phyloP scores from a whole-genome alignment of 169 alveolate species.

The Pseudocohnilembus persalinus region DNA sequence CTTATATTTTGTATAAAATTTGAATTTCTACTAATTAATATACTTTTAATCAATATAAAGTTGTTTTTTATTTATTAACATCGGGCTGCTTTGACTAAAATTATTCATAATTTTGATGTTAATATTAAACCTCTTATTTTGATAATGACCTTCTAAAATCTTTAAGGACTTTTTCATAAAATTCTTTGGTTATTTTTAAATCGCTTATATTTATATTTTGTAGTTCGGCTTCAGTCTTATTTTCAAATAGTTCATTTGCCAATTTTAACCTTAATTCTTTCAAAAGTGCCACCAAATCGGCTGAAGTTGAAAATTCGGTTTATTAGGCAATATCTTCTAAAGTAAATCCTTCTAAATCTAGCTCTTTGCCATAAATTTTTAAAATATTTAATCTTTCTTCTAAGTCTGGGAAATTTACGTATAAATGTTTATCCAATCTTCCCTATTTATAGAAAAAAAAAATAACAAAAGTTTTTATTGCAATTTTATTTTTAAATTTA shows the following conservation, averaged over 20 bases:
- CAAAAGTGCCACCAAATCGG: slow-evolving; percentile 61
- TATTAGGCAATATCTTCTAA: slow-evolving; percentile 26
- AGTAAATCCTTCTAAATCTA: slow-evolving; percentile 32
- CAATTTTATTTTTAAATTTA: not conserved
- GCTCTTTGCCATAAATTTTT: slow-evolving; percentile 47
- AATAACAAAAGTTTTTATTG: too few species aligned
- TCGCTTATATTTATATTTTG: not conserved
- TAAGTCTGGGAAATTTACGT: slow-evolving; percentile 46
- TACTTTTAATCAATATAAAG: not conserved
- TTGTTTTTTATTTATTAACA: not conserved
- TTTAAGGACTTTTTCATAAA: not conserved
- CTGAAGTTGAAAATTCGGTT: slow-evolving; percentile 61
- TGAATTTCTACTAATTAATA: not conserved
- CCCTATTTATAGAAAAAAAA: slow-evolving; percentile 8
- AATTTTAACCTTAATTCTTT: slow-evolving; percentile 43
- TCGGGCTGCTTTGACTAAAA: not conserved
- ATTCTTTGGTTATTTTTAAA: not conserved
- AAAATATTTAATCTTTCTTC: slow-evolving; percentile 59
- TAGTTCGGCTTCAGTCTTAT: not conserved
- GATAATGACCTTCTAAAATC: not conserved
- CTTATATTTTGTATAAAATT: too few species aligned
- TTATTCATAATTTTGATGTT: not conserved
- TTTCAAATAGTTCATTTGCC: slow-evolving; percentile 47
- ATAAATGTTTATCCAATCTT: slow-evolving; percentile 54
- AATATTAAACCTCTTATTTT: not conserved